Evolutionary conservation across 148 eudicot species (phyloP), one percentile per base, ranked within the genome.

Genomic region (Rhododendron kiyosumense): DNA sequence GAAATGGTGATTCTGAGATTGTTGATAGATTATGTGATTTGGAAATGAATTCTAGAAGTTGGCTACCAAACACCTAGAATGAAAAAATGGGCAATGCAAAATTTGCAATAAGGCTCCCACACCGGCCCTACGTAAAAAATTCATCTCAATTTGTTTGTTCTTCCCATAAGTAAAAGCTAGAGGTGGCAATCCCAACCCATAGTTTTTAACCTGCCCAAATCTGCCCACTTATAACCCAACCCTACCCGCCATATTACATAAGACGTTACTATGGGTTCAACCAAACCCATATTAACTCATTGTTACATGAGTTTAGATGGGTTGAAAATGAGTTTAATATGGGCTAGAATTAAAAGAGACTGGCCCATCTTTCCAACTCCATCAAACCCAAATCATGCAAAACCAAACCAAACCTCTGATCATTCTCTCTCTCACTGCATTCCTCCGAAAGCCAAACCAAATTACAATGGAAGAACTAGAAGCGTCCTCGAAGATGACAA

Each of bases 401-500:
- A 41, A 41, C 45, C 45, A 41, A 41, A 6, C 45, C 77, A 36
- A 43, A 46, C 43, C 79, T 22, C 41, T 38, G 71, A 43, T 20
- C 20, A 63, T 10, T 63, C 78, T 79, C n/a, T 43, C 36, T 38
- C 48, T 0, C 20, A 26, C n/a, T 77, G 5, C 24, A 32, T 77
- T 43, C 49, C 54, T 26, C 11, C 9, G 38, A 7, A 30, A 69
- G 10, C 71, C 71, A 63, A 61, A 54, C 5, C 59, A 54, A 18
- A 54, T 65, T 12, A 9, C 11, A 65, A n/a, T 65, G 71, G 71
- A 48, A 26, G 22, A 49, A 59, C 91, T 85, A 91, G 91, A 81
- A 73, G 87, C 20, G 84, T 88, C 12, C 78, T 90, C 12, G 94
- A 92, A 81, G 98, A 91, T 0, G 95, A 90, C 49, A 94, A 94